Conservation (phyloP, 2,329 filamentous ascomycete species). For the Aspergillus aculeatus region DNA sequence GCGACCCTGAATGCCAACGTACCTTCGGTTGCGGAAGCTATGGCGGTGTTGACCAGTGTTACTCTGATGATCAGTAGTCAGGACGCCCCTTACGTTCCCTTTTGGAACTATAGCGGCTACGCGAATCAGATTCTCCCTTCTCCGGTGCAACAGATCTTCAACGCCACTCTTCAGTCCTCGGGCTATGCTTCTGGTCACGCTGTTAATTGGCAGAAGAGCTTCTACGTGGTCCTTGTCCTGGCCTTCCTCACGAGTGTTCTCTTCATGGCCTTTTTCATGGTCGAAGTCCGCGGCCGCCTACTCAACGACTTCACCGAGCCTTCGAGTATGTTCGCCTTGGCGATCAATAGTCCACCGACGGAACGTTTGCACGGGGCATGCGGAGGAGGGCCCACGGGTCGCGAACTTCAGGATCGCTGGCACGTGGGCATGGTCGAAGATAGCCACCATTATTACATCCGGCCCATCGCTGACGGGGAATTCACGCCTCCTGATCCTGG, state of each 20-base stretch:
- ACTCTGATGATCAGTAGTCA: conserved; percentile 63
- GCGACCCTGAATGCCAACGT: conserved; percentile 50
- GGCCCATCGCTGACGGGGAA: conserved; percentile 14
- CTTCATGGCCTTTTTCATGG: conserved; percentile 63
- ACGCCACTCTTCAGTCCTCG: conserved; percentile 62
- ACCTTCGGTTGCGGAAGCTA: conserved; percentile 70
- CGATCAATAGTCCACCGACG: conserved; percentile 63
- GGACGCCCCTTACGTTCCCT: conserved; percentile 60
- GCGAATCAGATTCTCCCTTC: conserved; percentile 37
- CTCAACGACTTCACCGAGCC: conserved; percentile 79
- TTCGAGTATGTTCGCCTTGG: conserved; percentile 70
- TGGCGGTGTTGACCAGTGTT: conserved; percentile 68
- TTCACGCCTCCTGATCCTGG: not conserved
- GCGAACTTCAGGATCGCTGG: conserved; percentile 50
- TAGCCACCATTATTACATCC: conserved; percentile 55
- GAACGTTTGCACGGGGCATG: conserved; percentile 55
- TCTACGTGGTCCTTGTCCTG: conserved; percentile 64
- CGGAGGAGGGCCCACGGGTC: conserved; percentile 54
- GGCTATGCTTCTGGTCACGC: conserved; percentile 69
- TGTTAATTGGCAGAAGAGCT: conserved; percentile 61
- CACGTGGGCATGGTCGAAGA: conserved; percentile 47
- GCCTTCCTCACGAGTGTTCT: conserved; percentile 68
- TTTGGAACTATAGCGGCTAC: conserved; percentile 48
- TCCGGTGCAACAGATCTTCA: conserved; percentile 60
- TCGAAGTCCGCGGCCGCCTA: conserved; percentile 55